Base-by-base conservation (phyloP, 148 eudicot genomes). In the Camellia japonica region DNA sequence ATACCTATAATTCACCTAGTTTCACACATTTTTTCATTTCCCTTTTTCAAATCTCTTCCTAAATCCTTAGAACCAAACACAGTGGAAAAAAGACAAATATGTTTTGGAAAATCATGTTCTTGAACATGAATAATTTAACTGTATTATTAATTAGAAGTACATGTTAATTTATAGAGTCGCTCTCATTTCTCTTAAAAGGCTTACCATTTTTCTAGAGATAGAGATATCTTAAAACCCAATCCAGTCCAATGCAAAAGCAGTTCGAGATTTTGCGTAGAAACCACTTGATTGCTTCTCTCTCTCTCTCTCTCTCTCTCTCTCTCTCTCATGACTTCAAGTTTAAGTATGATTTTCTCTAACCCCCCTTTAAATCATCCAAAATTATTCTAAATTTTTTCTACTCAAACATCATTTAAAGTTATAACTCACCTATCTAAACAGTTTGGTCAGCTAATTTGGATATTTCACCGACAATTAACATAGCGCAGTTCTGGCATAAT, bases 241-340 rank as follows among this genome's bases (percentile, higher is more conserved):
- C 89, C 82, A 94, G 9, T 82, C 75, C 86, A 83, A 80, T 86
- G 84, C 85, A 76, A 83, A 82, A 86, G 88, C 78, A 76, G 67
- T 77, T 81, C 81, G 80, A 78, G 76, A 73, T 86, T 30, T 93
- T 89, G 95, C 97, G 87, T 93, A 91, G 83, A 92, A 77, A 79
- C 89, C 89, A 94, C 97, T 90, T 91, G 83, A 91, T 87, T 87
- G 73, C 89, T 82, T 89, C 86, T 84, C 80, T 72, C 75, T 71
- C 72, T 46, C 73, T 69, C 73, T 70, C 73, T 46, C 73, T 70
- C 73, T 70, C 73, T 11, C 58, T 55, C 80, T 80, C 82, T 80
- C 79, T 71, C 79, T 72, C 81, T 66, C 70, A 78, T 89, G 86
- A 88, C 95, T 91, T 94, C 42, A 91, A 83, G 79, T 87, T 90